Percentiles rank a stretch among this genome's conserved stretches.
Conservation (phyloP, 192 early-diverging fungal genomes). For the Rhizophagus prolifer region DNA sequence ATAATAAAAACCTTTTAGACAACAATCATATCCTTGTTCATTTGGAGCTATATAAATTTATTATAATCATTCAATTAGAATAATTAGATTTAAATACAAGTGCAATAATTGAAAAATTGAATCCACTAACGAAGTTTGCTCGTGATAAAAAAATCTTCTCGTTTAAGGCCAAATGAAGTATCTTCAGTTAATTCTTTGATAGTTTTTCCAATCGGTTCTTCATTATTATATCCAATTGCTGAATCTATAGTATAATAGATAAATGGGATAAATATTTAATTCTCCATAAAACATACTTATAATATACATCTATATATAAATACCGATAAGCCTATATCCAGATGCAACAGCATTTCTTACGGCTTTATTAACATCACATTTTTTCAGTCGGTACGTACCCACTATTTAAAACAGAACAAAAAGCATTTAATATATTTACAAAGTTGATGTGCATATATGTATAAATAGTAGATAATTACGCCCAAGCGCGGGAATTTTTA, state of each 20-base stretch:
- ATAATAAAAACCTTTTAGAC: conserved; percentile 45
- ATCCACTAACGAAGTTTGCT: conserved; percentile 58
- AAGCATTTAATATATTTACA: not conserved
- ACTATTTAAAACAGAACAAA: not conserved
- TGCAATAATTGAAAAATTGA: not conserved
- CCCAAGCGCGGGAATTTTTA: conserved; percentile 21
- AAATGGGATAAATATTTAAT: not conserved
- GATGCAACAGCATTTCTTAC: not conserved
- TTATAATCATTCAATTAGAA: too few species aligned
- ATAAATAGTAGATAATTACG: conserved; percentile 10
- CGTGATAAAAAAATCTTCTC: conserved; percentile 67
- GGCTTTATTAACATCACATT: not conserved
- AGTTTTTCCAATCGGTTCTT: conserved; percentile 53
- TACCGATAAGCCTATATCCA: conserved; percentile 29
- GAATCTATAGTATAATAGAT: conserved; percentile 46
- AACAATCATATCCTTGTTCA: conserved; percentile 65
- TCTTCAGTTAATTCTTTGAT: conserved; percentile 49
- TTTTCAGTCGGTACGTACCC: conserved; percentile 20
- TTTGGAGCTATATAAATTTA: conserved; percentile 49
- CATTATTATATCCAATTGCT: conserved; percentile 68
- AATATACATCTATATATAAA: too few species aligned
- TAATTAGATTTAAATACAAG: not conserved
- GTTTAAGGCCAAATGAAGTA: conserved; percentile 42
- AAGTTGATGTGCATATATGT: not conserved
- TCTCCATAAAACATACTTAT: not conserved